Base-by-base conservation (phyloP, 2,329 filamentous ascomycete species). In the Fusarium dlaminii region DNA sequence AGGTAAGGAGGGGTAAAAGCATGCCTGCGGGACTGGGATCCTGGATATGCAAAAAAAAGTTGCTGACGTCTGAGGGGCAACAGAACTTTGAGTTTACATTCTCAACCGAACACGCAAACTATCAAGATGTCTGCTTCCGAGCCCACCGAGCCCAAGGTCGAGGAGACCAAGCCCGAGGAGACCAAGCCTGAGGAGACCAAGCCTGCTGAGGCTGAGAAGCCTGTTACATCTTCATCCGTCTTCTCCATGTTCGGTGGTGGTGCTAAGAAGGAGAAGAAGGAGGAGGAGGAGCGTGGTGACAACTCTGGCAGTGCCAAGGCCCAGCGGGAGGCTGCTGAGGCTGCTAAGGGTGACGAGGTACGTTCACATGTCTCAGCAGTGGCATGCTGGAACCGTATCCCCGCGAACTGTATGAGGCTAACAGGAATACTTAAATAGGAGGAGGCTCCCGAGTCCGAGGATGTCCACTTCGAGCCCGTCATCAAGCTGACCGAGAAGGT, bases 211-310 rank as follows among this genome's bases (percentile, higher is more conserved):
- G 76, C 76, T 37, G 79, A 80, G 48, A 77, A 84, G 80, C 83
- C 86, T 65, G 85, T 89, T 63, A 90, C 86, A 72, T 87, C 87
- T 24, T 90, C 90, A 14, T 88, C 90, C 77, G 94, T 98, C 75
- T 98, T 98, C 88, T 96, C 94, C 84, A 98, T 99, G 96, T 99
- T 99, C 82, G 96, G 96, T 79, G 96, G 96, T 74, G 96, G 96
- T 72, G 94, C 94, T 70, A 97, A 97, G 91, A 98, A 98, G 88
- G 94, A 96, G 87, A 95, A 94, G 89, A 97, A 96, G 89, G 92
- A 94, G 68, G 87, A 80, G 9, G 93, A 94, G 81, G 94, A 93
- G 77, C 92, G 91, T 75, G 92, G 95, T 76, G 95, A 98, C 83
- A 94, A 91, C 82, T 97, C 94, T 76, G 95, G 95, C 80, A 95